Conservation (phyloP, 2,329 filamentous ascomycete species). For the Didymella lethalis region DNA sequence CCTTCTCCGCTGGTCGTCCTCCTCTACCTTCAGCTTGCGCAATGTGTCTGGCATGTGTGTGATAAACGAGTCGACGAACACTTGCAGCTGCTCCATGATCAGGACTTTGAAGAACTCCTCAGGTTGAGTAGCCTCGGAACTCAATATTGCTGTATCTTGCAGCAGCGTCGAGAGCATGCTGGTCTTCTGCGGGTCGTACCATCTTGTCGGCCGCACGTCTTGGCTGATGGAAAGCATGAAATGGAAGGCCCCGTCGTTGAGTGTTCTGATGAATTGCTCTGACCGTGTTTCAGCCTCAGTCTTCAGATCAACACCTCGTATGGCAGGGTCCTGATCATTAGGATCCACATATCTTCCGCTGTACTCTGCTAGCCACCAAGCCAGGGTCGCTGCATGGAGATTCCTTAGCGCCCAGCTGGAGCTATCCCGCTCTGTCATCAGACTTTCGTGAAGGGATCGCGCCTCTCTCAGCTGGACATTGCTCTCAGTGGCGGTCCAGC, state of each 20-base stretch:
- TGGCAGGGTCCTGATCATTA: conserved; percentile 61
- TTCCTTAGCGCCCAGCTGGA: conserved; percentile 75
- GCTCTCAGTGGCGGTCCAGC: conserved; percentile 78
- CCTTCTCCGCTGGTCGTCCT: conserved; percentile 79
- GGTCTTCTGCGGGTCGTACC: conserved; percentile 85
- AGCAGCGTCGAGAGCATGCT: conserved; percentile 85
- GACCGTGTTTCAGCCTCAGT: conserved; percentile 74
- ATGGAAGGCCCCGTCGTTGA: conserved; percentile 91
- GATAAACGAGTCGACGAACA: conserved; percentile 90
- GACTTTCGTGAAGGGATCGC: conserved; percentile 71
- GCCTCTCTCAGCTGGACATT: conserved; percentile 71
- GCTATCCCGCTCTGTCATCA: conserved; percentile 72
- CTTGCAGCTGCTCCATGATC: conserved; percentile 82
- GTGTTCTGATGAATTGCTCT: conserved; percentile 74
- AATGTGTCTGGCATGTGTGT: conserved; percentile 94
- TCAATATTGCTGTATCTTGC: conserved; percentile 75
- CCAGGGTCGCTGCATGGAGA: conserved; percentile 78
- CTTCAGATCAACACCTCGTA: conserved; percentile 66
- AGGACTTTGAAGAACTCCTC: conserved; percentile 74
- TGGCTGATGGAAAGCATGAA: conserved; percentile 86
- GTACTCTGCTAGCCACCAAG: conserved; percentile 93
- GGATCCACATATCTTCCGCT: conserved; percentile 87
- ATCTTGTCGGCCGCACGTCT: conserved; percentile 80
- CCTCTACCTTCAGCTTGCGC: conserved; percentile 82
- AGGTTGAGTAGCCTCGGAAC: conserved; percentile 72